These are phyloP conservation scores for Trichophyton schoenleinii DNA, from an alignment of 2,329 filamentous ascomycete species.

Conservation along the genomic window DNA sequence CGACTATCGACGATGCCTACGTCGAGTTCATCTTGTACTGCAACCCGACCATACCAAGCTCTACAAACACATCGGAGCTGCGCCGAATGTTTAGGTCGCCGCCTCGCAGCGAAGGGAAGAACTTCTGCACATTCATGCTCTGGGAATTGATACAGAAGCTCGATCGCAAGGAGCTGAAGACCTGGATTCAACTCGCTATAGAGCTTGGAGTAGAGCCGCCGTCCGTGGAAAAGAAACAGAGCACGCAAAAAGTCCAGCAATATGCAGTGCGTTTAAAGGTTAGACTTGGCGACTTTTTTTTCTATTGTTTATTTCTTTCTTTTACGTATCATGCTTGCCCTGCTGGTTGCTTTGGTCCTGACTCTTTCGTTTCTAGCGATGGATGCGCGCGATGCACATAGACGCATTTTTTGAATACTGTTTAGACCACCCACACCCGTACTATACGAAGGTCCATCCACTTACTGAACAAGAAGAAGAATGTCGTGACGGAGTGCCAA, in stretches of 20 bases:
- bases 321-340: conserved; percentile 5
- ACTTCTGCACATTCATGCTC: conserved; percentile 63
- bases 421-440: conserved; percentile 61
- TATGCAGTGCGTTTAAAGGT: conserved; percentile 89
- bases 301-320: conserved; percentile 9
- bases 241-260: conserved; percentile 85
- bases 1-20: conserved; percentile 69
- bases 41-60: conserved; percentile 65
- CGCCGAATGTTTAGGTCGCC: conserved; percentile 65
- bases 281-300: conserved; percentile 16
- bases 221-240: conserved; percentile 69
- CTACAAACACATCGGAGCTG: conserved; percentile 57
- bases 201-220: conserved; percentile 81
- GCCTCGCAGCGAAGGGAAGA: conserved; percentile 77
- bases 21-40: conserved; percentile 78
- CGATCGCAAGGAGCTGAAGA: conserved; percentile 74
- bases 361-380: conserved; percentile 45
- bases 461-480: conserved; percentile 50
- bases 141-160: conserved; percentile 69
- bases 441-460: conserved; percentile 64
- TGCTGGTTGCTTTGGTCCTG: background rate
- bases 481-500: conserved; percentile 65
- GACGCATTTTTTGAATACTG: conserved; percentile 92
- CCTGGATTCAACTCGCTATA: conserved; percentile 78
- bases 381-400: conserved; percentile 94